Evolutionary conservation across 2,329 filamentous ascomycete species (phyloP).

Genomic region (Colletotrichum sp.): DNA sequence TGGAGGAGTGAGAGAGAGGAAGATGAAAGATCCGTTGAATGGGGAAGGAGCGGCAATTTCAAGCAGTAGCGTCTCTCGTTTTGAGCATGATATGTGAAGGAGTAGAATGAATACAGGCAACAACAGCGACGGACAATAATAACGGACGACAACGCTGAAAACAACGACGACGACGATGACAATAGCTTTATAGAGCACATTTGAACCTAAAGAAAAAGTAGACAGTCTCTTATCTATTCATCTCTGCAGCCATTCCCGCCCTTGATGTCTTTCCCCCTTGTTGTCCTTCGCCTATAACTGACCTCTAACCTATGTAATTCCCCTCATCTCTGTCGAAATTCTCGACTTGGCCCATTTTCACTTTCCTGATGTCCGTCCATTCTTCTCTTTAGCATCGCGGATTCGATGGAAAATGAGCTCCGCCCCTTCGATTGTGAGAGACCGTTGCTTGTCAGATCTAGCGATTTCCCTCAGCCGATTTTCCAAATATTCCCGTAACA

Average conservation of each 20-base stretch:
- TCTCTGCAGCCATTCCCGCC: not conserved
- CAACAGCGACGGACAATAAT: not conserved
- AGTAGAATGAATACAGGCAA: accelerated
- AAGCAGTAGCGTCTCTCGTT: not conserved
- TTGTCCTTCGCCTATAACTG: not conserved
- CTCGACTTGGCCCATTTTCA: not conserved
- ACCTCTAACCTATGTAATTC: not conserved
- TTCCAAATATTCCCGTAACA: not conserved
- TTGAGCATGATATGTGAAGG: accelerated
- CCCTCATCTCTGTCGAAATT: not conserved
- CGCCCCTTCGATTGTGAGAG: not conserved
- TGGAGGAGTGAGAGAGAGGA: not conserved
- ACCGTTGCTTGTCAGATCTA: not conserved
- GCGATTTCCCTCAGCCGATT: not conserved
- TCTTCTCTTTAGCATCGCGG: not conserved
- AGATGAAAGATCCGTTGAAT: not conserved
- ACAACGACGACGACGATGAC: not conserved
- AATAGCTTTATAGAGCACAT: not conserved
- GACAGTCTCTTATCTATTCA: not conserved
- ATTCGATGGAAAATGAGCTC: not conserved
- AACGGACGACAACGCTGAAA: not conserved
- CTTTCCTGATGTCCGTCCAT: not conserved
- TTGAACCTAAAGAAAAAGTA: accelerated
- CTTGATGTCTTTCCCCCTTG: not conserved
- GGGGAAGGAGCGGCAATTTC: not conserved